Base-by-base conservation (phyloP, 2,329 filamentous ascomycete species). In the Chrysoporthe deuterocubensis region DNA sequence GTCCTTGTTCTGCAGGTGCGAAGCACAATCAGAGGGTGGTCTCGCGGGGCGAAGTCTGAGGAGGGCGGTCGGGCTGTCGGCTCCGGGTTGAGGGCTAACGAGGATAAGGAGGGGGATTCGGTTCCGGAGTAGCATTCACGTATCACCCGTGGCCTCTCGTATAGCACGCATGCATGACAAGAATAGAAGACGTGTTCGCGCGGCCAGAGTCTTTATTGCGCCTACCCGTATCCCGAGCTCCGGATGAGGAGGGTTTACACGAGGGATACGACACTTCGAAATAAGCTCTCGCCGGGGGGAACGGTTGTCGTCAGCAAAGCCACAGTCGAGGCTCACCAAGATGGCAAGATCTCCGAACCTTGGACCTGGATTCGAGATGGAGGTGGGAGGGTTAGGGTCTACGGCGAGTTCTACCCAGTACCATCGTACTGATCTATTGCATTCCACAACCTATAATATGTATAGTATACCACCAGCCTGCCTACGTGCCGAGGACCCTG, bases 81-180 rank as follows among this genome's bases (percentile, higher is more conserved):
- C 42, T 37, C 21, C 42, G 34, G 34, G 1, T 43, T 14, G 40
- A 56, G 9, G 26, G 32, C 37, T 40, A 32, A 44, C 13, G 34
- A 44, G 64, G 59, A 37, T 4, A 34, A 43, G 64, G 5, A 48
- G 59, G 5, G 42, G 59, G 48, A 58, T 34, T 44, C 11, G 18
- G 8, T 48, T 54, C 13, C 14, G 32, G 37, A n/a, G 32, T 58
- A 54, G 50, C 32, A 43, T 42, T 34, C 52, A 43, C 42, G 50
- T 32, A 43, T 43, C 48, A 56, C 9, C 59, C 26, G 58, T 44
- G 59, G 43, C n/a, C 46, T 44, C 21, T 43, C 60, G 59, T 67
- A 50, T 52, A 52, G 50, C 32, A 54, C 32, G 46, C 40, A 52
- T 34, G 59, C 59, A 63, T 63, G 54, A 32, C 65, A 67, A 43